phyloP scores from a whole-genome alignment of 495 filamentous ascomycete species.

The Podospora pseudoanserina region DNA sequence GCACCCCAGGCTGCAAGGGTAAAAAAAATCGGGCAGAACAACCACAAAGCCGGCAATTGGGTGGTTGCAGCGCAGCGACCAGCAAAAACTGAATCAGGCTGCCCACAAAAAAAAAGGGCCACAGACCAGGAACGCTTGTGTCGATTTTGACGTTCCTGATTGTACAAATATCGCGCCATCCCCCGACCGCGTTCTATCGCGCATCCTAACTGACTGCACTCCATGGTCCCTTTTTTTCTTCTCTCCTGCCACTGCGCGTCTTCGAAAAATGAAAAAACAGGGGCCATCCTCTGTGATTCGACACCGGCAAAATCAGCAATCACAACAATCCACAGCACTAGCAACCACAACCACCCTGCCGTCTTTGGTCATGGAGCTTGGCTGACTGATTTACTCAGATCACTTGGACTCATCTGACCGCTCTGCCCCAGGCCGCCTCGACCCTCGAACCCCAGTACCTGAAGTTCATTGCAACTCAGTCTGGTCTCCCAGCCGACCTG shows the following conservation, averaged over 20 bases:
- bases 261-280: background rate
- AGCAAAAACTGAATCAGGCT: background rate
- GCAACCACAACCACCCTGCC: conserved; percentile 3
- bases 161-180: conserved; percentile 22
- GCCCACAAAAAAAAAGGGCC: background rate
- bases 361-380: conserved; percentile 3
- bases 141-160: conserved; percentile 20
- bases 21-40: conserved; percentile 18
- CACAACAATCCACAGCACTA: conserved; percentile 13
- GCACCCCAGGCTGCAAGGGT: conserved; percentile 5
- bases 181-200: conserved; percentile 5
- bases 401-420: background rate
- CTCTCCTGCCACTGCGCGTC: background rate
- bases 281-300: conserved; percentile 1
- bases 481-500: background rate
- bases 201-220: background rate
- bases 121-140: conserved; percentile 1
- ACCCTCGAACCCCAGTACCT: background rate
- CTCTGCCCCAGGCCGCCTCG: background rate
- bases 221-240: background rate
- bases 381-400: conserved; percentile 16
- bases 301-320: background rate
- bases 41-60: conserved; percentile 17
- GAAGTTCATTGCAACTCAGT: background rate
- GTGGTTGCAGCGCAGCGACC: conserved; percentile 15